Percentiles rank a stretch among this genome's conserved stretches.
Conservation (phyloP, 805 yeast genomes). For the Myxozyma vanderwaltii region DNA sequence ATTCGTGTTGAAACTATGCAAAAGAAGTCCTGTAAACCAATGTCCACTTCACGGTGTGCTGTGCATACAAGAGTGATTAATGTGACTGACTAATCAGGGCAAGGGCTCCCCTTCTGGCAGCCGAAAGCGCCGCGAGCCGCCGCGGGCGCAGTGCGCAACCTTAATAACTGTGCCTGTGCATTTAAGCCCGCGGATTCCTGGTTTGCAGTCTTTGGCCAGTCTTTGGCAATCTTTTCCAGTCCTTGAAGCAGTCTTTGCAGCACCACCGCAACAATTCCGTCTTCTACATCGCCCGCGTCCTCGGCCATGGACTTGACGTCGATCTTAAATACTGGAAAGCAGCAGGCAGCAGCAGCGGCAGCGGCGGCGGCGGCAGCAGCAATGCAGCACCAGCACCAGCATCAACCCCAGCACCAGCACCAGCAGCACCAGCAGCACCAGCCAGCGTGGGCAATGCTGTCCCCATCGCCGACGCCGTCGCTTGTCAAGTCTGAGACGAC, state of each 20-base stretch:
- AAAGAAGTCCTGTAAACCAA: too few relatives aligned
- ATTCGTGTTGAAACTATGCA: too few relatives aligned
- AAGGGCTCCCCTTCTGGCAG: slow-evolving; percentile 7
- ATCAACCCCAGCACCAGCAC: slow-evolving; percentile 23
- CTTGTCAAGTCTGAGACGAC: slow-evolving; percentile 28
- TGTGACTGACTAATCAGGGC: too few relatives aligned
- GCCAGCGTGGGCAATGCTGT: slow-evolving; percentile 26
- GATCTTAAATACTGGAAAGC: slow-evolving; percentile 30
- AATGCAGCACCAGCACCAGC: slow-evolving; percentile 11
- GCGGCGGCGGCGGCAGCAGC: slow-evolving; percentile 20
- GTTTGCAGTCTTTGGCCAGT: too few relatives aligned
- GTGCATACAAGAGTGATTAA: too few relatives aligned
- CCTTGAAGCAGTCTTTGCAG: not conserved
- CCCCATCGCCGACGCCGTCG: slow-evolving; percentile 33
- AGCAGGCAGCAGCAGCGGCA: slow-evolving; percentile 5
- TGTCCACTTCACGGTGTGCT: too few relatives aligned
- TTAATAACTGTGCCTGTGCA: not conserved
- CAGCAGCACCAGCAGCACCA: slow-evolving; percentile 11
- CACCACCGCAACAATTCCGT: slow-evolving; percentile 6
- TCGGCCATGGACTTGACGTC: slow-evolving; percentile 27
- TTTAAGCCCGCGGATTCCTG: too few relatives aligned
- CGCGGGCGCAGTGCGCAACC: not conserved
- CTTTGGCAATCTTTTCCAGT: too few relatives aligned
- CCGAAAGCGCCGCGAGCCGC: slow-evolving; percentile 12
- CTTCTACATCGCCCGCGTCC: slow-evolving; percentile 2